Base-by-base conservation (phyloP, 805 yeast species). In the Metschnikowia lochheadii region DNA sequence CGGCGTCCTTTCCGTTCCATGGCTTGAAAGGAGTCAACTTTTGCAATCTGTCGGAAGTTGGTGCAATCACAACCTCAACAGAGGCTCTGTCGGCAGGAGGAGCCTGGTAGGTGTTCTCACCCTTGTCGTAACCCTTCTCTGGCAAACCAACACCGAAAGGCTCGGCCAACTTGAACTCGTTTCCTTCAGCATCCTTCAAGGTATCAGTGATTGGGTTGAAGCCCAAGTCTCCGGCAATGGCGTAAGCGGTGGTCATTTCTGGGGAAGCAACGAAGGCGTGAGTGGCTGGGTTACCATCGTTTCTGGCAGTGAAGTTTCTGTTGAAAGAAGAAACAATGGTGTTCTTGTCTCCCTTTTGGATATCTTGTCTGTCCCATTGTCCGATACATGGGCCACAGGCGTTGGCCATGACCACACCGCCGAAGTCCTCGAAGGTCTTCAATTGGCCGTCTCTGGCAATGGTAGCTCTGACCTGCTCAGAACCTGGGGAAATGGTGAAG, bases 361-460 rank as follows among this genome's bases (percentile, higher is more conserved):
- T 83, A 70, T 88, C 91, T 65, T 80, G 87, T 76, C 98, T 87
- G 72, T 91, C 97, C 98, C 98, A 92, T 80, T 92, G 97, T 66
- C 98, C 98, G 68, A 91, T 91, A 82, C 98, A 91, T 68, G 98
- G 98, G 66, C 98, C 98, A 80, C 98, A 92, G 52, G 98, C 98
- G 69, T 92, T 92, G 55, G 98, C 97, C 67, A 92, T 78, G 49
- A 92, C 97, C 54, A 85, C 80, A 69, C 96, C 98, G 62, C 97
- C 97, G 63, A 86, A 87, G 65, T 89, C 89, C 67, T 85, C 83
- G 73, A 92, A 90, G 60, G 94, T 86, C 61, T 85, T 78, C 61
- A 92, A 82, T 71, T 87, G 85, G 56, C 98, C 97, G 71, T 92
- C 98, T 73, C 96, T 86, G 69, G 86, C 97, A 70, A 92, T 92